A percentile compares a stretch with the other conserved stretches of the same genome.
phyloP scores from a whole-genome alignment of 495 filamentous ascomycete species.

The Aspergillus olivimuriae region DNA sequence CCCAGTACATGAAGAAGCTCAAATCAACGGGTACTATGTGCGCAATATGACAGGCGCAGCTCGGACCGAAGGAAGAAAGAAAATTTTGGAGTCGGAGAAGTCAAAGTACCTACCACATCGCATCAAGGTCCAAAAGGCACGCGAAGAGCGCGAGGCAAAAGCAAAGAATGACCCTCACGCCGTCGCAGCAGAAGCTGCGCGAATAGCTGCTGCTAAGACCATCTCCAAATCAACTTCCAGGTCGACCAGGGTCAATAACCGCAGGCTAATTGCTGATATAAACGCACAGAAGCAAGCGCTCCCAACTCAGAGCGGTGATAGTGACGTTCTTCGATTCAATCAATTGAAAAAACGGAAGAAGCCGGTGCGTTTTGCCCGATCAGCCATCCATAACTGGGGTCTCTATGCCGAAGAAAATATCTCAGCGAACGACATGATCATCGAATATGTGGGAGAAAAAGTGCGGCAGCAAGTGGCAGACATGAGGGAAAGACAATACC shows the following conservation, averaged over 20 bases:
- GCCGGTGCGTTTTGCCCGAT: slow-evolving; percentile 94
- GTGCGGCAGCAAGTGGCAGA: slow-evolving; percentile 95
- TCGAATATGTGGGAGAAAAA: slow-evolving; percentile 98
- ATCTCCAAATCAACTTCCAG: slow-evolving; percentile 74
- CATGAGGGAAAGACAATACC: slow-evolving; percentile 82
- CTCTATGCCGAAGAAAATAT: slow-evolving; percentile 98
- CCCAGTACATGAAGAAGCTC: slow-evolving; percentile 43
- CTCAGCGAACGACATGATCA: slow-evolving; percentile 97
- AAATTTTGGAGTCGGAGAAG: slow-evolving; percentile 93
- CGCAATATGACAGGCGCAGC: slow-evolving; percentile 78
- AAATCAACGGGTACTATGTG: slow-evolving; percentile 86
- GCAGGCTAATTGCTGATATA: slow-evolving; percentile 86
- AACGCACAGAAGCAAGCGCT: slow-evolving; percentile 88
- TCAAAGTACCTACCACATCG: slow-evolving; percentile 97
- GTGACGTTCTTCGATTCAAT: slow-evolving; percentile 92
- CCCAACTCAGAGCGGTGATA: slow-evolving; percentile 59
- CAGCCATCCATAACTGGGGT: slow-evolving; percentile 98
- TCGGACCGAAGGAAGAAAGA: slow-evolving; percentile 86
- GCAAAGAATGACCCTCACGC: slow-evolving; percentile 66
- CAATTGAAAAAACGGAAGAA: slow-evolving; percentile 99
- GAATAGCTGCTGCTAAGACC: slow-evolving; percentile 70
- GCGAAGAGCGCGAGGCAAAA: slow-evolving; percentile 78
- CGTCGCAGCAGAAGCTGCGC: slow-evolving; percentile 58
- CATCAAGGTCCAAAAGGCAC: slow-evolving; percentile 83
- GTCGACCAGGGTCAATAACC: slow-evolving; percentile 89